Base-by-base conservation (phyloP, 768 basidiomycete genomes). In the Antrodiella citrinella region DNA sequence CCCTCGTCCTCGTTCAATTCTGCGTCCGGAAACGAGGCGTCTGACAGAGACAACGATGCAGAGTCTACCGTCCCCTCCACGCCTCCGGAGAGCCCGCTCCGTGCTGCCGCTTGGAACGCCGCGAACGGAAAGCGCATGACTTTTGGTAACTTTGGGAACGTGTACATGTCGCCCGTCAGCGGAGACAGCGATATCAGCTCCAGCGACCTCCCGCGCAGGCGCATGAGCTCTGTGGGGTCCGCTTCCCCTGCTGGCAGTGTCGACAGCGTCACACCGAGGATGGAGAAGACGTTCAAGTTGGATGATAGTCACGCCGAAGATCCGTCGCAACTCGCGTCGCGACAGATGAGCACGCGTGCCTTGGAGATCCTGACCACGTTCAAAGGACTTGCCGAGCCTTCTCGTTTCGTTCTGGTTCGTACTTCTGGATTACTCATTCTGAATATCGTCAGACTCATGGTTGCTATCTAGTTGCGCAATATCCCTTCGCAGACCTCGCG, bases 1-100 rank as follows among this genome's bases (percentile, higher is more conserved):
- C 84, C 84, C 0, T 80, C 84, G 1, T 82, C 81, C 5, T 73
- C 75, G 0, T 68, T 75, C 55, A 68, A 63, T 30, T 71, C 73
- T 30, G 60, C 60, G 18, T n/a, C n/a, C n/a, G 59, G 64, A 26
- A 62, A 68, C 24, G 67, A 67, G 23, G 61, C 58, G 40, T 54
- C 65, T 39, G 65, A 66, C 53, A 52, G 54, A n/a, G 55, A 15
- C 35, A 54, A 49, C 10, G 56, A 53, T n/a, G 62, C 57, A 4
- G 66, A 66, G 18, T 38, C 35, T 38, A 10, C 35, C 35, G 18
- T 18, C 35, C 53, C 54, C 26, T 51, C 54, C 24, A 44, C 39
- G 49, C 25, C 44, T 59, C 60, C 47, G 22, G 47, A 18, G 9
- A 25, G 19, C 45, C 19, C 23, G 15, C 47, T n/a, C 26, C 19